Base-by-base conservation (phyloP, 441 rosid genomes). In the Hura crepitans region DNA sequence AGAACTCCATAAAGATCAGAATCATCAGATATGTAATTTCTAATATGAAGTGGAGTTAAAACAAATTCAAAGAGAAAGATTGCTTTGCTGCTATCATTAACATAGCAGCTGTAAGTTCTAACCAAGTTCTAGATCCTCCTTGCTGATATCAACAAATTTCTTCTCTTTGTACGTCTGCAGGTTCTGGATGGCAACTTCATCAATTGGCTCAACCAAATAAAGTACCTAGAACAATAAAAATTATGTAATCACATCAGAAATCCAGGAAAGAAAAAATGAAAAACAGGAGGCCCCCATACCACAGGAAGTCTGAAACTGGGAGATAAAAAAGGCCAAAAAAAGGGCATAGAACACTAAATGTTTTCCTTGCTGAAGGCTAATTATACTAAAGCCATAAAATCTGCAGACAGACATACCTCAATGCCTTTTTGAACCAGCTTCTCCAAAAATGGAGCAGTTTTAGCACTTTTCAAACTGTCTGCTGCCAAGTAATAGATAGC, bases 101-200 rank as follows among this genome's bases (percentile, higher is more conserved):
- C 2, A 57, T 11, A 23, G n/a, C n/a, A 59, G 65, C 46, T 5
- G 50, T 35, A 37, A 64, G 62, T 31, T 75, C 92, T 78, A 54
- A 90, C 99, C 99, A 18, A 95, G 81, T 78, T 95, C 98, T 35
- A 92, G 80, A 78, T 92, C 98, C 83, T 96, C 98, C 81, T 96
- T 96, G 85, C 97, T 96, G 74, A 93, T 91, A 82, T 92, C 98
- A 78, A 93, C 93, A 69, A 96, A 91, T 72, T 93, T 96, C 88
- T 93, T 96, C 74, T 93, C 99, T 65, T 96, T 93, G 91, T 86
- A 96, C 45, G 96, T 88, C 78, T 93, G 96, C 71, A 93, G 83
- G 80, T 91, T 92, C 84, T 89, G 96, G 77, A 96, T 88, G 15
- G 98, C 96, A 76, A 92, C 92, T 77, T 96, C 99, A 79, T 96